Base-by-base conservation (phyloP, 768 basidiomycete species). In the Antrodiella citrinella region DNA sequence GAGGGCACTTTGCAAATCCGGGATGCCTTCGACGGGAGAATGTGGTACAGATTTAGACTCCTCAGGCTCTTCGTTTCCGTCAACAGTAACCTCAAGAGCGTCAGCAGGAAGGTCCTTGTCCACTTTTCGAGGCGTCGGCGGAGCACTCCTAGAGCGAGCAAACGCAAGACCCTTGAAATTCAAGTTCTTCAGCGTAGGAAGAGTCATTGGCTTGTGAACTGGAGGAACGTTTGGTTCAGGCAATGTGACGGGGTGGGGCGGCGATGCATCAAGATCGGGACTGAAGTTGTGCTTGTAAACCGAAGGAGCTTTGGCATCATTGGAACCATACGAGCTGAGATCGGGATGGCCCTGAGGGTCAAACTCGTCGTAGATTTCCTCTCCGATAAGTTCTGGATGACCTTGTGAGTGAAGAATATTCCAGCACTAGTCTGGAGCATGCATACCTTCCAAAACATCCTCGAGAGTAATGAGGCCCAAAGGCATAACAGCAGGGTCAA, bases 331-430 rank as follows among this genome's bases (percentile, higher is more conserved):
- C 10, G 60, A 59, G 12, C 30, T 61, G 41, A 61, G 56, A 56
- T 57, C 61, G 35, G 55, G 66, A 50, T 57, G 65, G 39, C 86
- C 88, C 64, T 88, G 79, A 10, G 77, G 75, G 60, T 92, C 91
- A 62, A 89, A 92, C 67, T 93, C 91, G 60, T 93, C 90, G 53
- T 88, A 90, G 47, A 94, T 92, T 59, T 93, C 91, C 67, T 93
- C 90, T 12, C 91, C 91, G 49, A 94, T 93, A 10, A 94, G 74
- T 62, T 93, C 91, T 89, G 57, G 7, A 44, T 5, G 39, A 15
- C 7, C 7, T 7, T 35, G 30, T n/a, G n/a, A n/a, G 30, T 35
- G 7, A 35, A 15, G 15, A 35, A 35, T 15, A 49, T 19, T 40
- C 3, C 4, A 12, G 46, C 15, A 49, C 24, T 20, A 46, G 49